Evolutionary conservation across 2,329 filamentous ascomycete species (phyloP), one percentile per base, ranked within the genome.

Genomic region (Claviceps lovelessii): DNA sequence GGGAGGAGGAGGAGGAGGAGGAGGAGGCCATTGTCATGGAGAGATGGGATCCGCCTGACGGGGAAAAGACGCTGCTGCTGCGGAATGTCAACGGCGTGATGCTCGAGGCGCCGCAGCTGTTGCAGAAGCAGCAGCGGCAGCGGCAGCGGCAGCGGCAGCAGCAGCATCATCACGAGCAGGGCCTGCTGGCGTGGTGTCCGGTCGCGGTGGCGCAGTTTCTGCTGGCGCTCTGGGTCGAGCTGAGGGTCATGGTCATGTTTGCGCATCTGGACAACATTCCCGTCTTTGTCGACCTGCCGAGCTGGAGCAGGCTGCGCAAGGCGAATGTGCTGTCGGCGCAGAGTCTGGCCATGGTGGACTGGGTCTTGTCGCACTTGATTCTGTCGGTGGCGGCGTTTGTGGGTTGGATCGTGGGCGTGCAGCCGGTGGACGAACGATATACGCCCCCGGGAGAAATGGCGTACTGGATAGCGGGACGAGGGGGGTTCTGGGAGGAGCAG

Each of bases 31-130:
- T 76, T 2, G 73, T 76, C 0, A 63, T 73, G 11, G 75, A 77
- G 61, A 69, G 72, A 62, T 77, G 74, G 0, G 69, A 72, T 17
- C 75, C 75, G 0, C 62, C 55, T 5, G 74, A 77, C 53, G 68
- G 72, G 0, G 60, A 66, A 11, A 78, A 78, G 60, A 66, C 71
- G 2, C 56, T 74, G 0, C 77, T 78, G 61, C 78, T 77, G 58
- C 71, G 73, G 65, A 76, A 76, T 52, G 55, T 77, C 31, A 76
- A 77, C 46, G 70, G 70, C 0, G 62, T 73, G 3, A 64, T 73
- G 15, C 59, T 74, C 23, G 49, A 62, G 10, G 58, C 61, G 0
- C 58, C 59, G 0, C 56, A 48, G 17, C 15, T 60, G 1, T 17
- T 60, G 2, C 3, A 62, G 1, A 41, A 3, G 19, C 10, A 15